Percentiles rank a stretch among this genome's conserved stretches.
Evolutionary conservation across 345 rosid species (phyloP).

Genomic region (Sisymbrium irio): DNA sequence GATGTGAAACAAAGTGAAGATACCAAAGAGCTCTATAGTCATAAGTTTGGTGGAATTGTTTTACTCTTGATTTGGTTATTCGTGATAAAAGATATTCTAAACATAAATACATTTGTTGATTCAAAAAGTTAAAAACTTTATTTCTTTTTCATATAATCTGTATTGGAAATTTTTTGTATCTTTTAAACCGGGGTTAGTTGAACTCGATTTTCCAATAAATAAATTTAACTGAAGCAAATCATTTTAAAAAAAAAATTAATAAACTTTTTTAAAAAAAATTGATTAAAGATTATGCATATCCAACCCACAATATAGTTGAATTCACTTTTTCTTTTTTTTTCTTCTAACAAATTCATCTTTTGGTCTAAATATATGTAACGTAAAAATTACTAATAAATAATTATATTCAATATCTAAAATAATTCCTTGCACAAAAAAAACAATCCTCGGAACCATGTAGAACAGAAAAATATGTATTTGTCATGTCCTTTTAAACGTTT

Average conservation of each 20-base stretch:
- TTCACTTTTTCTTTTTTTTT: too few relatives aligned
- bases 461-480: neutral
- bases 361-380: too few relatives aligned
- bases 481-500: neutral
- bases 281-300: neutral
- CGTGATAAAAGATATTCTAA: neutral
- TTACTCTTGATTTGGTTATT: neutral
- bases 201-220: neutral
- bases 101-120: neutral
- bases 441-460: too few relatives aligned
- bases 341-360: neutral
- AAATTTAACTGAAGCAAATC: neutral
- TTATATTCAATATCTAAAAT: too few relatives aligned
- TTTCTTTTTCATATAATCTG: neutral
- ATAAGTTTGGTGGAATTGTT: too few relatives aligned
- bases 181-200: neutral
- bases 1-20: conserved; percentile 14
- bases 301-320: neutral
- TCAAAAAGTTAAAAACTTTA: neutral
- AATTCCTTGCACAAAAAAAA: too few relatives aligned
- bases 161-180: neutral
- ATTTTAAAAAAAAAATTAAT: too few relatives aligned
- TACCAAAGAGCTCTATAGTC: conserved; percentile 21
- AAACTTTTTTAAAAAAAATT: too few relatives aligned
- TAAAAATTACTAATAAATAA: too few relatives aligned